These are phyloP conservation scores for Trichoderma koningiopsis DNA, from an alignment of 2,329 filamentous ascomycete genomes.

Conservation along the genomic window DNA sequence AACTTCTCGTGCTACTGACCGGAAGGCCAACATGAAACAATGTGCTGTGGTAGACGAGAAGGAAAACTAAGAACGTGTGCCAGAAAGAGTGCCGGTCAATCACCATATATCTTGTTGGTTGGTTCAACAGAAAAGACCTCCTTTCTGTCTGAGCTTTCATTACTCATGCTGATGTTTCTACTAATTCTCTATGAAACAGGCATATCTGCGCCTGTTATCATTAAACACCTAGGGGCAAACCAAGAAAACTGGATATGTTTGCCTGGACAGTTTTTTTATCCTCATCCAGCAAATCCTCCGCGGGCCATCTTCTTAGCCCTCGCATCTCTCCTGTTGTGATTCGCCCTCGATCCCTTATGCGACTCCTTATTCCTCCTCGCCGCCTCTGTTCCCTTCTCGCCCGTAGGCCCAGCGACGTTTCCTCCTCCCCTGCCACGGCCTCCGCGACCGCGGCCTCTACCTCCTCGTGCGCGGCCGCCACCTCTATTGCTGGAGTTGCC, in stretches of 20 bases:
- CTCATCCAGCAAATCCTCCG: slow-evolving; percentile 43
- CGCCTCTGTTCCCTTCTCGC: slow-evolving; percentile 70
- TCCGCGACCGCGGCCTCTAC: slow-evolving; percentile 38
- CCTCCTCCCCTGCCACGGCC: slow-evolving; percentile 55
- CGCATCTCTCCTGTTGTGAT: slow-evolving; percentile 80
- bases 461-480: slow-evolving; percentile 49
- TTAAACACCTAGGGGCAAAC: background rate
- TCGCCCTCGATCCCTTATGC: slow-evolving; percentile 78
- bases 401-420: slow-evolving; percentile 64
- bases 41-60: no score
- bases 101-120: background rate
- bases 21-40: background rate
- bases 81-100: background rate
- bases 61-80: background rate
- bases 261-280: background rate
- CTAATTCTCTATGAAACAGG: background rate
- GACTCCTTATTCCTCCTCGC: slow-evolving; percentile 78
- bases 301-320: slow-evolving; percentile 67
- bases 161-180: background rate
- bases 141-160: background rate
- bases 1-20: background rate
- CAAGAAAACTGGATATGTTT: background rate
- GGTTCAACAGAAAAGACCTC: background rate
- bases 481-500: slow-evolving; percentile 44
- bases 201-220: background rate